Evolutionary conservation across 2,329 filamentous ascomycete species (phyloP), one percentile per base, ranked within the genome.

Genomic region (Parascedosporium putredinis): DNA sequence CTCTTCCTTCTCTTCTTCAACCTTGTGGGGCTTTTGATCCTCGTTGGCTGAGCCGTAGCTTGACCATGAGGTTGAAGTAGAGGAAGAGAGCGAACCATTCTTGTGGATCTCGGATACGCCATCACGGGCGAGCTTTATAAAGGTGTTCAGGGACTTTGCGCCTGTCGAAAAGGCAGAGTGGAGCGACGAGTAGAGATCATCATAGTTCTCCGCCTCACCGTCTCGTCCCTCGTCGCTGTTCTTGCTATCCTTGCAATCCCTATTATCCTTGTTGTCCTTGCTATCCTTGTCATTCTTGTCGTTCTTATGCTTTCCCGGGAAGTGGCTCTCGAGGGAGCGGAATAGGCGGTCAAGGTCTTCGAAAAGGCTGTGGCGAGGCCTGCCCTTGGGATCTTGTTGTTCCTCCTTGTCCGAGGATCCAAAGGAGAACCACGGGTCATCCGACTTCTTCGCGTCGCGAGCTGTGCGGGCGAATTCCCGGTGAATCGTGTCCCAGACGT

Each of bases 111-210:
- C 38, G 1, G 47, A 22, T 14, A 50, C 40, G 16, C 48, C 48
- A 8, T 50, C 42, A 16, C 20, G 22, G 7, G 48, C 58, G 2
- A 60, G 53, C 54, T 67, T 69, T 45, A 68, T 54, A 22, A 74
- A 66, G 0, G 61, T 62, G 51, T 68, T 64, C 56, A 71, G 69
- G 1, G 70, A 65, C 45, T 62, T 66, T 50, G 67, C 62, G 1
- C 61, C 63, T 8, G 64, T 59, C 23, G 64, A 56, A 45, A 67
- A 65, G 5, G 61, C 62, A 5, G 68, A 68, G 10, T 62, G 59
- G 10, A 73, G 55, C 10, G 61, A 55, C 0, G 60, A 59, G 51
- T 67, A 72, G n/a, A 73, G 55, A 9, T 74, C 70, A 23, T 69
- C 63, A 51, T 71, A 69, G 10, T 64, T 59, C 16, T 63, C 57